Evolutionary conservation across 352 stramenopile genomes (phyloP).

Genomic region (Albugo laibachii): DNA sequence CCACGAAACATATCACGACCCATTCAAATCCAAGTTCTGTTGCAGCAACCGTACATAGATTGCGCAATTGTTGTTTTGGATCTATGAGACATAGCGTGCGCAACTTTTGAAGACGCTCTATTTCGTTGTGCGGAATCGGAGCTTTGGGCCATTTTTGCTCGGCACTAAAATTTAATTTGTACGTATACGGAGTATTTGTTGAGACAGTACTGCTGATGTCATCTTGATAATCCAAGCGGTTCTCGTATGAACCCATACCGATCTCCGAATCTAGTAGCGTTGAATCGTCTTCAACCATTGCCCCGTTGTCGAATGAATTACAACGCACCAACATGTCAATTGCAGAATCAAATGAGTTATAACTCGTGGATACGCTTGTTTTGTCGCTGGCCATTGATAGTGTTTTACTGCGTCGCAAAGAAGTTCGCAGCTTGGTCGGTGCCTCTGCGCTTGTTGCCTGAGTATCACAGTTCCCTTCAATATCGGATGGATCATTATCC

Average conservation of each 20-base stretch:
- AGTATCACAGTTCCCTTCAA: too few relatives aligned
- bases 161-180: slow-evolving; percentile 47
- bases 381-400: too few relatives aligned
- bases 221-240: too few relatives aligned
- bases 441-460: too few relatives aligned
- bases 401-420: too few relatives aligned
- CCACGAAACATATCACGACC: slow-evolving; percentile 58
- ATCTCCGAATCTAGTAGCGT: background rate
- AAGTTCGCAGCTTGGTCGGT: too few relatives aligned
- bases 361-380: too few relatives aligned
- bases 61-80: slow-evolving; percentile 59
- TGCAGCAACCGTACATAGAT: slow-evolving; percentile 69
- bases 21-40: slow-evolving; percentile 64
- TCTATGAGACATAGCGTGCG: slow-evolving; percentile 56
- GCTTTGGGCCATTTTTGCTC: slow-evolving; percentile 61
- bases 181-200: slow-evolving; percentile 18
- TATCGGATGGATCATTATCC: too few relatives aligned
- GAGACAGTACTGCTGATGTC: too few relatives aligned
- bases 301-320: background rate
- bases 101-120: slow-evolving; percentile 47
- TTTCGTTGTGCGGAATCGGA: slow-evolving; percentile 29
- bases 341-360: too few relatives aligned
- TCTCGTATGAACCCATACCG: too few relatives aligned
- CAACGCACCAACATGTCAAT: background rate
- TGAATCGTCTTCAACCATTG: background rate